phyloP scores from a whole-genome alignment of 169 alveolate species.

The Cryptosporidium canis region DNA sequence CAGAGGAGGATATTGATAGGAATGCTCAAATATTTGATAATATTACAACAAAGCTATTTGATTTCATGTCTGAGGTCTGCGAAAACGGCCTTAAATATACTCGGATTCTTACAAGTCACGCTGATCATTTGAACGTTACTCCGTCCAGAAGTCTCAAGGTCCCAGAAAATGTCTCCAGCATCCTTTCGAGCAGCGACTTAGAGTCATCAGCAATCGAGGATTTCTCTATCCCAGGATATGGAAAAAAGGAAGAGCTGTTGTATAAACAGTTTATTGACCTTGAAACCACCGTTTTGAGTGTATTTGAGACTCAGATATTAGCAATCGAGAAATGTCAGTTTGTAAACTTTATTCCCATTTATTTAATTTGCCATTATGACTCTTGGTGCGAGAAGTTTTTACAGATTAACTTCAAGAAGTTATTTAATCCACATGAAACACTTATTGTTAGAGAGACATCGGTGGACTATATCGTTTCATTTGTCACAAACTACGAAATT shows the following conservation, averaged over 20 bases:
- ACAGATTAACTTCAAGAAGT: slow-evolving; percentile 23
- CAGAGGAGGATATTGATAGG: slow-evolving; percentile 68
- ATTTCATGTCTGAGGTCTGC: slow-evolving; percentile 33
- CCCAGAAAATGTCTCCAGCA: neutral
- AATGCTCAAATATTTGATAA: slow-evolving; percentile 55
- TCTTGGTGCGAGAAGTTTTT: slow-evolving; percentile 55
- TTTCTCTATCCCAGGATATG: neutral
- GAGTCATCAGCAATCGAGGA: slow-evolving; percentile 67
- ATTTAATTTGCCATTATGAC: neutral
- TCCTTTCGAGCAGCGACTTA: slow-evolving; percentile 56
- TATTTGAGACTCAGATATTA: slow-evolving; percentile 49
- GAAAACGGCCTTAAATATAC: slow-evolving; percentile 27
- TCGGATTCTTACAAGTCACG: neutral
- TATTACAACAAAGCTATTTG: neutral
- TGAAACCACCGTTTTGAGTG: neutral
- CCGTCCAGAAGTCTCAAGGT: neutral
- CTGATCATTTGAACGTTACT: neutral
- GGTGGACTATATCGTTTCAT: slow-evolving; percentile 47
- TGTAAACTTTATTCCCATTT: slow-evolving; percentile 44
- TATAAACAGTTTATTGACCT: slow-evolving; percentile 55
- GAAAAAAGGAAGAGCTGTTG: slow-evolving; percentile 37
- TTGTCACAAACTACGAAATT: neutral
- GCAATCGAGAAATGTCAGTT: slow-evolving; percentile 32
- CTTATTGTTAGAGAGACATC: slow-evolving; percentile 35
- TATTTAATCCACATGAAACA: slow-evolving; percentile 63